These are phyloP conservation scores for Gloeostereum incarnatum DNA, from an alignment of 768 basidiomycete species.

Conservation along the genomic window DNA sequence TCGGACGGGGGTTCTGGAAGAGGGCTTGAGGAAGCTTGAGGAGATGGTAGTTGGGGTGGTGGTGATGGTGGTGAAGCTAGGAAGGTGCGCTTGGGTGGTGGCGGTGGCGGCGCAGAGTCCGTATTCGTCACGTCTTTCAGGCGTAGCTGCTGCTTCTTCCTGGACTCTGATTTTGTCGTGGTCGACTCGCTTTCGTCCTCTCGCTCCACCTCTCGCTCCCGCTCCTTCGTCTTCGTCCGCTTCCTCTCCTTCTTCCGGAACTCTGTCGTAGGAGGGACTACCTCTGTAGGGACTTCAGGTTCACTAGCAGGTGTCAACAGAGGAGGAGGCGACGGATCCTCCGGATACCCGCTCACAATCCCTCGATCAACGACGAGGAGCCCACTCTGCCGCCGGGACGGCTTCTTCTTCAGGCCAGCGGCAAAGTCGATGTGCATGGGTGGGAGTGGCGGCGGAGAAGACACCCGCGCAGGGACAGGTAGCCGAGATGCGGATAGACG, in stretches of 20 bases:
- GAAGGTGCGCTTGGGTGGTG: constrained; percentile 10
- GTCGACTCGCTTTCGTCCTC: constrained; percentile 13
- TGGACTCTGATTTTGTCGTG: constrained; percentile 31
- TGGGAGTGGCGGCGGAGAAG: constrained; percentile 31
- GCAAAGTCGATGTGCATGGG: constrained; percentile 18
- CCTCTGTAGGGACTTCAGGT: constrained; percentile 15
- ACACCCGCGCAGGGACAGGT: constrained; percentile 34
- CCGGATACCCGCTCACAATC: constrained; percentile 49
- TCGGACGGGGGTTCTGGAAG: constrained; percentile 22
- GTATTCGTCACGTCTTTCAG: too few species aligned
- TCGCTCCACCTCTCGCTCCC: too few species aligned
- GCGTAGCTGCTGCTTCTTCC: too few species aligned
- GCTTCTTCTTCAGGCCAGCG: constrained; percentile 24
- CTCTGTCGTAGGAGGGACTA: constrained; percentile 6
- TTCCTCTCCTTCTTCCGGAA: constrained; percentile 18
- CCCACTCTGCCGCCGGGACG: constrained; percentile 41
- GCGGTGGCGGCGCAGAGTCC: too few species aligned
- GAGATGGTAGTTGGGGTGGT: constrained; percentile 32
- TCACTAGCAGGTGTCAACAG: too few species aligned
- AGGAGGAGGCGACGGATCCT: too few species aligned
- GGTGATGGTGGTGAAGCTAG: constrained; percentile 29
- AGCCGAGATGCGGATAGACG: constrained; percentile 38
- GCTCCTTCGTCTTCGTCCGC: constrained; percentile 11
- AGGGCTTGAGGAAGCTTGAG: constrained; percentile 39
- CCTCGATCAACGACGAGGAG: constrained; percentile 40